Evolutionary conservation across 345 rosid genomes (phyloP).

Genomic region (Linum usitatissimum): DNA sequence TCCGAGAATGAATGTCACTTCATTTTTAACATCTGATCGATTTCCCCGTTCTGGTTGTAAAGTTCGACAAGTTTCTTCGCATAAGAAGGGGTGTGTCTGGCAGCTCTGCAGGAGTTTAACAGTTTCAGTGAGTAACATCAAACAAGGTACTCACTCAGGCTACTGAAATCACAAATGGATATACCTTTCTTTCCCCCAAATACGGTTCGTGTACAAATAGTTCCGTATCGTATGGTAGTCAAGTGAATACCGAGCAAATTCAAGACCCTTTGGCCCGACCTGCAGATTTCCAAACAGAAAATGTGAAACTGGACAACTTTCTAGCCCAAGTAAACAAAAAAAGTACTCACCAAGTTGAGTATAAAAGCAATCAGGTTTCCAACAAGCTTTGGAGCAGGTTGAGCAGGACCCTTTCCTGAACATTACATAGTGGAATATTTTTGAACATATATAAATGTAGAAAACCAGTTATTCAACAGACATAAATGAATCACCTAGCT

Average conservation of each 20-base stretch:
- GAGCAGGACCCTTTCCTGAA: conserved; percentile 80
- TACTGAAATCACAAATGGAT: background rate
- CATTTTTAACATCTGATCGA: conserved; percentile 55
- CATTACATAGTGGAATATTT: background rate
- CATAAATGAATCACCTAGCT: conserved; percentile 45
- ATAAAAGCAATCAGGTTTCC: conserved; percentile 73
- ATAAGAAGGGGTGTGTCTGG: conserved; percentile 65
- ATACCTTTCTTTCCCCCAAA: conserved; percentile 86
- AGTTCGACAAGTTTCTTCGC: conserved; percentile 67
- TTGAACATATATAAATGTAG: background rate
- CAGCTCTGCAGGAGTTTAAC: conserved; percentile 43
- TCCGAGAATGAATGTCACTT: conserved; percentile 21
- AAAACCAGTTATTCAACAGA: background rate
- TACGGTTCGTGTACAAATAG: conserved; percentile 59
- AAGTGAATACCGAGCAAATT: conserved; percentile 89
- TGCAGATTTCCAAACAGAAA: conserved; percentile 17
- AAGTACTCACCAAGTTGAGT: conserved; percentile 55
- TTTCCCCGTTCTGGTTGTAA: conserved; percentile 69
- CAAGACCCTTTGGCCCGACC: conserved; percentile 95
- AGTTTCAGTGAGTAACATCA: conserved; percentile 1
- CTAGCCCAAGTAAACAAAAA: conserved; percentile 1
- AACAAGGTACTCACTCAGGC: background rate
- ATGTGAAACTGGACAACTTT: conserved; percentile 2
- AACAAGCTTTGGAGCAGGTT: conserved; percentile 73
- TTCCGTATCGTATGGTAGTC: conserved; percentile 97